phyloP scores from a whole-genome alignment of 192 early-diverging fungal species.

The Piromyces finnis region DNA sequence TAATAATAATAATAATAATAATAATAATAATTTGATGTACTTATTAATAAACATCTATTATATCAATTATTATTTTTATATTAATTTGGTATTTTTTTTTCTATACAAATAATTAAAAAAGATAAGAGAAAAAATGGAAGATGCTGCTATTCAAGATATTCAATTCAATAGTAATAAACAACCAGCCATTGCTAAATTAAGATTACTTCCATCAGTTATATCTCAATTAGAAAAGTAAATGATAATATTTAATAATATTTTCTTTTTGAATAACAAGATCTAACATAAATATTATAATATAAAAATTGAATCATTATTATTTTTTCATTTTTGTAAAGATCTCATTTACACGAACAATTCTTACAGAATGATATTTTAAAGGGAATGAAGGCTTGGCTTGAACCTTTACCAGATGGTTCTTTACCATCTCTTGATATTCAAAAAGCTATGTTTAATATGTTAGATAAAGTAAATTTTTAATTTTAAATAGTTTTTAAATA shows the following conservation, averaged over 20 bases:
- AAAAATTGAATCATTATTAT: too few species aligned
- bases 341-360: constrained; percentile 47
- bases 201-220: constrained; percentile 33
- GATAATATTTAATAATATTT: too few species aligned
- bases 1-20: too few species aligned
- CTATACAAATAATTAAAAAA: background rate
- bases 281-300: too few species aligned
- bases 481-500: background rate
- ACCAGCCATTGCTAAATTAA: constrained; percentile 51
- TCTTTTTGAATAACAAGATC: too few species aligned
- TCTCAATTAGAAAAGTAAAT: constrained; percentile 32
- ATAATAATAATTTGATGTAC: too few species aligned
- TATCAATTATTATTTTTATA: too few species aligned
- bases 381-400: constrained; percentile 72
- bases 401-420: constrained; percentile 73
- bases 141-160: constrained; percentile 41
- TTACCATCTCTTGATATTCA: constrained; percentile 82
- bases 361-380: constrained; percentile 73
- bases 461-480: constrained; percentile 32
- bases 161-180: constrained; percentile 35
- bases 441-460: constrained; percentile 47
- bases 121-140: constrained; percentile 20
- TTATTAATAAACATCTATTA: too few species aligned
- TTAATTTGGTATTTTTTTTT: too few species aligned
- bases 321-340: constrained; percentile 7